Conservation (phyloP, 1,284 basidiomycete species). For the Ganoderma lucidum region DNA sequence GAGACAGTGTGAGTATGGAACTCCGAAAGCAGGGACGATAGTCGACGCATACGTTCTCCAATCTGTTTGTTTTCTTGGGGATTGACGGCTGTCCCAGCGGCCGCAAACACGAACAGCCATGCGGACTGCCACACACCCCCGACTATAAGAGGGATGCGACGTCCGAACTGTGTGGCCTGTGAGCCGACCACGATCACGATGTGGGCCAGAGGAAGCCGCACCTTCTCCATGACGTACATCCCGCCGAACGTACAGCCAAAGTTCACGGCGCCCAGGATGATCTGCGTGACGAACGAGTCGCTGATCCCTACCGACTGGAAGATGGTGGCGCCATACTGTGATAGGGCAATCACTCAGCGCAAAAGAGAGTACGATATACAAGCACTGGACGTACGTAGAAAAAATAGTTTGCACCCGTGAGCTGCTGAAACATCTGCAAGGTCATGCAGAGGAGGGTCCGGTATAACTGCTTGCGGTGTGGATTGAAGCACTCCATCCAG, state of each 20-base stretch:
- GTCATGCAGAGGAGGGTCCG: constrained; percentile 70
- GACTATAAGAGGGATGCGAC: constrained; percentile 67
- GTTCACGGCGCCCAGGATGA: constrained; percentile 77
- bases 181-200: not conserved
- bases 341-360: not conserved
- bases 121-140: constrained; percentile 78
- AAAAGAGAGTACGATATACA: not conserved
- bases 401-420: constrained; percentile 56
- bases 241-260: constrained; percentile 76
- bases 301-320: constrained; percentile 68
- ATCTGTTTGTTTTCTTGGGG: constrained; percentile 56
- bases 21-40: constrained; percentile 26
- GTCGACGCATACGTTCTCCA: constrained; percentile 53
- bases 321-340: constrained; percentile 68
- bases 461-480: constrained; percentile 61
- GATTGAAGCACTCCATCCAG: constrained; percentile 70
- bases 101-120: constrained; percentile 84
- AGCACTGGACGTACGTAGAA: constrained; percentile 54
- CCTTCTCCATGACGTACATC: constrained; percentile 73
- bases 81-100: constrained; percentile 73
- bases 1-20: constrained; percentile 10
- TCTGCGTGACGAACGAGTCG: constrained; percentile 76
- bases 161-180: constrained; percentile 56
- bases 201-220: constrained; percentile 36
- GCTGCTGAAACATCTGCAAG: constrained; percentile 75